Percentiles rank a stretch among this genome's conserved stretches.
Evolutionary conservation across 805 yeast genomes (phyloP).

Genomic region (Candida manassasensis): DNA sequence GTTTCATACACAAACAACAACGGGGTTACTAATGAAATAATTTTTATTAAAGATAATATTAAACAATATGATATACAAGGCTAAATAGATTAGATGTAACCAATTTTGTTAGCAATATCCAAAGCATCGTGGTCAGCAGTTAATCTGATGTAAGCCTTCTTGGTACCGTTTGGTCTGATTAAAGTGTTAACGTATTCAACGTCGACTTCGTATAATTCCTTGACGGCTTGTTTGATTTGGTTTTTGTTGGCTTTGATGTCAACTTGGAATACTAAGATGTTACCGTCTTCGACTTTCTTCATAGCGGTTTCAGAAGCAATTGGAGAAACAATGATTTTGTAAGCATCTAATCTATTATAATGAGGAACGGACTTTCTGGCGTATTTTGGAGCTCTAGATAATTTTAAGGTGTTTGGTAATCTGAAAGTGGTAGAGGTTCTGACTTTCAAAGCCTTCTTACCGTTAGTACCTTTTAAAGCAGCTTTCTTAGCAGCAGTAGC

Average conservation of each 20-base stretch:
- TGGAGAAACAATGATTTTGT: constrained; percentile 91
- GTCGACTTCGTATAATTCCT: constrained; percentile 97
- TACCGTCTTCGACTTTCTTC: constrained; percentile 99
- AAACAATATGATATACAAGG: constrained; percentile 3
- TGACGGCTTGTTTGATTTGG: constrained; percentile 97
- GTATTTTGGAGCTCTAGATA: constrained; percentile 92
- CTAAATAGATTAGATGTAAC: constrained; percentile 67
- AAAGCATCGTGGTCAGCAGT: constrained; percentile 99
- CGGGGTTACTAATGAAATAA: constrained; percentile 1
- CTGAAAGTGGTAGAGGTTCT: constrained; percentile 95
- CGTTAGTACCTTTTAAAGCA: constrained; percentile 94
- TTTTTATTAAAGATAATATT: constrained; percentile 2
- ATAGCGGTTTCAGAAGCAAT: constrained; percentile 97
- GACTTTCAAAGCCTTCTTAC: constrained; percentile 84
- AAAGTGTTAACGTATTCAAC: constrained; percentile 92
- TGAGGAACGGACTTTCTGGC: constrained; percentile 95
- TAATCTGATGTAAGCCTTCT: constrained; percentile 98
- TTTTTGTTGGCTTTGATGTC: constrained; percentile 95
- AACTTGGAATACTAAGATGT: constrained; percentile 98
- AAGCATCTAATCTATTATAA: constrained; percentile 93
- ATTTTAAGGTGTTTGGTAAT: constrained; percentile 94
- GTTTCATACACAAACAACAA: too few species aligned
- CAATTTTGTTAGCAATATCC: constrained; percentile 99
- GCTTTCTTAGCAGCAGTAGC: constrained; percentile 99
- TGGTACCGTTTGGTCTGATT: constrained; percentile 98